Evolutionary conservation across 192 early-diverging fungal genomes (phyloP).

Genomic region (Backusella macrospora): DNA sequence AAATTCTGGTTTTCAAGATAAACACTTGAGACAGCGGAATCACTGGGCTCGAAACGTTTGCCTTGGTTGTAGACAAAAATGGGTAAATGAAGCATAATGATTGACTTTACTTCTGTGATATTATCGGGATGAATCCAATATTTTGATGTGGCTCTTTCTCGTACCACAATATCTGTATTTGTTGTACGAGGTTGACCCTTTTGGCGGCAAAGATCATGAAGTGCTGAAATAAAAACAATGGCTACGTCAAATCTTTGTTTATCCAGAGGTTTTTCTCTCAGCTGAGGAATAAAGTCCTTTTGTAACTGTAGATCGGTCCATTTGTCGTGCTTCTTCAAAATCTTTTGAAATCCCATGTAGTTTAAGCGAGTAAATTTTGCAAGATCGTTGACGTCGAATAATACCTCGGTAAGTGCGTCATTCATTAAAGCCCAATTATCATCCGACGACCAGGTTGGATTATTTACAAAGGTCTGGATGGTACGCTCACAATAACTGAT

Average conservation of each 20-base stretch:
- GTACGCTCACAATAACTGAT: conserved; percentile 70
- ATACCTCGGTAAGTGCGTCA: conserved; percentile 67
- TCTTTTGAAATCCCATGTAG: conserved; percentile 86
- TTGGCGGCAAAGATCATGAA: conserved; percentile 72
- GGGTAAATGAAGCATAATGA: conserved; percentile 43
- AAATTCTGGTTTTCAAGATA: conserved; percentile 39
- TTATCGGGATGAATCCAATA: conserved; percentile 48
- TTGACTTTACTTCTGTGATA: conserved; percentile 44
- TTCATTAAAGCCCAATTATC: conserved; percentile 57
- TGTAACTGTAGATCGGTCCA: conserved; percentile 76
- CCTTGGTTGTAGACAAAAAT: conserved; percentile 49
- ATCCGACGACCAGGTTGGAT: conserved; percentile 54
- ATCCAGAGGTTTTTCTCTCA: conserved; percentile 81
- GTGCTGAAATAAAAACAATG: conserved; percentile 82
- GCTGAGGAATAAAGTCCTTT: conserved; percentile 72
- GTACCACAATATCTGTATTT: conserved; percentile 38
- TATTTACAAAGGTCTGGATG: conserved; percentile 51
- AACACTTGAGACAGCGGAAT: conserved; percentile 40
- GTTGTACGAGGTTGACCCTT: conserved; percentile 37
- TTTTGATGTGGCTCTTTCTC: conserved; percentile 78
- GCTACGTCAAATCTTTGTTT: conserved; percentile 89
- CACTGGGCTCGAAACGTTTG: conserved; percentile 48
- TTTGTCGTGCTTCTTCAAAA: conserved; percentile 99
- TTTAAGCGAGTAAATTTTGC: conserved; percentile 83
- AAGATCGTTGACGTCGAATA: conserved; percentile 78